Base-by-base conservation (phyloP, 768 basidiomycete species). In the Mycena kentingensis region DNA sequence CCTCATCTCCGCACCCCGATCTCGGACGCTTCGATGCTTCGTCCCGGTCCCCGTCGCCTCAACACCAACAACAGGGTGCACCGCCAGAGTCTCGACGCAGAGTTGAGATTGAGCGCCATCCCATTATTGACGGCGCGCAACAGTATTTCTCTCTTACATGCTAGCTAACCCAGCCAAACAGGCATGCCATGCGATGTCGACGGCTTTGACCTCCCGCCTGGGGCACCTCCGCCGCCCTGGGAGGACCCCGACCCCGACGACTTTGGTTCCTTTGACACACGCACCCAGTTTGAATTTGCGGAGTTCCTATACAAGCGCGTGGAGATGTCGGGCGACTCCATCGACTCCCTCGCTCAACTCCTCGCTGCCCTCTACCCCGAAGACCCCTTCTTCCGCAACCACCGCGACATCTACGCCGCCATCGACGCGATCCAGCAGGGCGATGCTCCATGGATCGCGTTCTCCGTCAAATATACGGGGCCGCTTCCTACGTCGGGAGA, bases 131-230 rank as follows among this genome's bases (percentile, higher is more conserved):
- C 22, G 56, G 56, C 50, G 31, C 3, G 28, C 34, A n/a, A n/a
- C 16, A n/a, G 22, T 27, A 11, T 22, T 22, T n/a, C 13, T 19
- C 8, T 22, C 18, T 29, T 3, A 31, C 16, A 25, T 24, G 19
- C 21, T 28, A 2, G 29, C 15, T 13, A n/a, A 15, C 5, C n/a
- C 31, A 38, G 11, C 41, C 26, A 11, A 41, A 38, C 27, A 60
- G 60, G 59, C 7, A 51, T 44, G 2, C 60, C 55, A 2, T 61
- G 60, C 28, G 56, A 61, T 32, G 11, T 8, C 15, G 29, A 55
- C 3, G 54, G 58, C 4, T 42, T 45, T 21, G 46, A 54, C 27
- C 22, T 54, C 0, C 53, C 53, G 10, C n/a, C 47, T 2, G 36
- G 16, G 6, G 2, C 47, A 3, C 35, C 43, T 21, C 50, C 58